These are phyloP conservation scores for Penstemon davidsonii DNA, from an alignment of 257 asterid genomes.

Conservation along the genomic window DNA sequence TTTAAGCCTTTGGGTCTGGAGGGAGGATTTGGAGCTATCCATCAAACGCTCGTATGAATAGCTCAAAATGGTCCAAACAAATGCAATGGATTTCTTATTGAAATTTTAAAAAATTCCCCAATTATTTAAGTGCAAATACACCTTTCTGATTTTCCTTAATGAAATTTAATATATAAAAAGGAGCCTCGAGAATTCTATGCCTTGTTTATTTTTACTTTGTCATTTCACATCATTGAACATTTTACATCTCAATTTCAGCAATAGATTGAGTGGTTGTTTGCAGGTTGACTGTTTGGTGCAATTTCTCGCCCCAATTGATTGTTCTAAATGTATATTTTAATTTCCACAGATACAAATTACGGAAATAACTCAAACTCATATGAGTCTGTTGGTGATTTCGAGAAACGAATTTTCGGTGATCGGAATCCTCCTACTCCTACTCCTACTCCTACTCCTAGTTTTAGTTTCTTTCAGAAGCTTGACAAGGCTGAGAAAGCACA, in stretches of 20 bases:
- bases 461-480: conserved; percentile 48
- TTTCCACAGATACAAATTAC: conserved; percentile 37
- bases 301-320: background rate
- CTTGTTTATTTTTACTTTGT: background rate
- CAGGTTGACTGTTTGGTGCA: conserved; percentile 1
- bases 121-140: too few species aligned
- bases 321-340: background rate
- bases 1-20: too few species aligned
- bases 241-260: conserved; percentile 1
- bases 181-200: background rate
- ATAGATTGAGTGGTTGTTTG: background rate
- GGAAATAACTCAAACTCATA: conserved; percentile 23
- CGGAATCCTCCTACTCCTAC: conserved; percentile 6
- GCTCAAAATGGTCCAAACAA: too few species aligned
- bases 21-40: too few species aligned
- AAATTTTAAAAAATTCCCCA: too few species aligned
- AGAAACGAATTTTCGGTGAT: conserved; percentile 41
- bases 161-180: background rate
- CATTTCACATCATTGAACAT: background rate
- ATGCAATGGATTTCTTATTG: too few species aligned
- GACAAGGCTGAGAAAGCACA: conserved; percentile 54
- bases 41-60: too few species aligned
- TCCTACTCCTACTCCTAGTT: background rate
- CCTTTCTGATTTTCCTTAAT: background rate
- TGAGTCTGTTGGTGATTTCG: conserved; percentile 39